Evolutionary conservation across 805 yeast genomes (phyloP), one percentile per base, ranked within the genome.

Genomic region (Saturnispora serradocipensis): DNA sequence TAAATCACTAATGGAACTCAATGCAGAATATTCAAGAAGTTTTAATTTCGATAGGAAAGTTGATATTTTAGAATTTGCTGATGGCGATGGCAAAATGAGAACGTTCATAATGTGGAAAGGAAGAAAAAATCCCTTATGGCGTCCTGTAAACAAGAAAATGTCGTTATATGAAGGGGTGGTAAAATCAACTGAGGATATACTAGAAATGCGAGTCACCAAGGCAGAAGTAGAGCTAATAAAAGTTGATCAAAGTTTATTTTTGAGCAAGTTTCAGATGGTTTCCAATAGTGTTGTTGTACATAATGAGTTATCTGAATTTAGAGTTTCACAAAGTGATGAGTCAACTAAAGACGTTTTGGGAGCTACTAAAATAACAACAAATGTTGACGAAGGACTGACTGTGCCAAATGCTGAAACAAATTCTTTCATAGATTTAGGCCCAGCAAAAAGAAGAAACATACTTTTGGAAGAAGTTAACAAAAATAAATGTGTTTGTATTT

Each of bases 401-500:
- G 38, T 20, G 10, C n/a, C 47, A 18, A 13, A n/a, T 7, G 24
- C 9, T 16, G 24, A 32, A 16, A 15, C n/a, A 18, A 9, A 22
- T 4, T 25, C 28, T 22, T 42, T 38, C 8, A 46, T 64, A 4
- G 69, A 65, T 51, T 57, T 53, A 38, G 69, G 69, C 2, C 68
- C 67, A 3, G 54, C 36, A 2, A 54, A 27, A 30, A 61, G 69
- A 46, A 53, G 65, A 3, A 51, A 53, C 2, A 43, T 48, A 10
- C 25, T 81, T 18, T 62, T 69, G 9, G 58, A 78, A 9, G 56
- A 81, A 5, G 63, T 67, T 5, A 71, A 74, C 28, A 58, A 68
- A 28, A 71, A 71, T 15, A 84, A 83, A 15, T 75, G 77, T 3
- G 56, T 72, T 5, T 69, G 70, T 27, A 67, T 76, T 1, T 74